Percentiles rank a stretch among this genome's conserved stretches.
These are phyloP conservation scores for Cladorrhinum samala DNA, from an alignment of 495 filamentous ascomycete species.

Conservation along the genomic window DNA sequence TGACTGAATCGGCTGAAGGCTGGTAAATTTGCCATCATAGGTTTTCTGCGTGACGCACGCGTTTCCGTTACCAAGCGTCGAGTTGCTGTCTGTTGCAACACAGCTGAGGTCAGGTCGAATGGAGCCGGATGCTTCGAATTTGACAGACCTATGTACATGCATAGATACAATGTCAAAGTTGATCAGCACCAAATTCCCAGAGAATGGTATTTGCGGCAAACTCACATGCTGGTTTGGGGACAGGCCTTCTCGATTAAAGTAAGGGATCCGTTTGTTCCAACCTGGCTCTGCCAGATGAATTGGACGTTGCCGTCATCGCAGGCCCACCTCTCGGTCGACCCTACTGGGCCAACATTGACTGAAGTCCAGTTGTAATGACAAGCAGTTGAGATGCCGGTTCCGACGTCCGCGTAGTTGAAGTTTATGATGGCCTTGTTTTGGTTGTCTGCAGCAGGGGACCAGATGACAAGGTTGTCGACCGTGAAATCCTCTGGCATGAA, in stretches of 20 bases:
- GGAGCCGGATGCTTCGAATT: constrained; percentile 17
- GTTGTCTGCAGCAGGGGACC: constrained; percentile 15
- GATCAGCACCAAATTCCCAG: not conserved
- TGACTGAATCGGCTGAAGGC: constrained; percentile 18
- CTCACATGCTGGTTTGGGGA: constrained; percentile 7
- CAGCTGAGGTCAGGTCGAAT: constrained; percentile 15
- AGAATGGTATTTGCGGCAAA: not conserved
- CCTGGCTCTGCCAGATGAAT: constrained; percentile 43
- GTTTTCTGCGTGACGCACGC: constrained; percentile 7
- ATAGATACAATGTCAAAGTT: not conserved
- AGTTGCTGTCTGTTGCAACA: constrained; percentile 4
- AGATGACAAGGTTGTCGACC: constrained; percentile 18
- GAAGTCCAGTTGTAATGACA: constrained; percentile 28
- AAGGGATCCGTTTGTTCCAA: constrained; percentile 13
- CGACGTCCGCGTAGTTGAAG: constrained; percentile 21
- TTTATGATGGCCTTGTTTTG: constrained; percentile 6
- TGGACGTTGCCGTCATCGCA: constrained; percentile 34
- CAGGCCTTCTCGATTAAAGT: constrained; percentile 29
- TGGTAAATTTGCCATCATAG: constrained; percentile 15
- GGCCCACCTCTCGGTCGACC: constrained; percentile 17
- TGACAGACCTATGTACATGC: not conserved
- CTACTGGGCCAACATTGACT: constrained; percentile 16
- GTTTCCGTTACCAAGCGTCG: constrained; percentile 8
- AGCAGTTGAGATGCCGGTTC: constrained; percentile 19
- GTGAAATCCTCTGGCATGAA: constrained; percentile 17